These are phyloP conservation scores for Didymosphaeria variabile DNA, from an alignment of 2,329 filamentous ascomycete genomes.

Conservation along the genomic window DNA sequence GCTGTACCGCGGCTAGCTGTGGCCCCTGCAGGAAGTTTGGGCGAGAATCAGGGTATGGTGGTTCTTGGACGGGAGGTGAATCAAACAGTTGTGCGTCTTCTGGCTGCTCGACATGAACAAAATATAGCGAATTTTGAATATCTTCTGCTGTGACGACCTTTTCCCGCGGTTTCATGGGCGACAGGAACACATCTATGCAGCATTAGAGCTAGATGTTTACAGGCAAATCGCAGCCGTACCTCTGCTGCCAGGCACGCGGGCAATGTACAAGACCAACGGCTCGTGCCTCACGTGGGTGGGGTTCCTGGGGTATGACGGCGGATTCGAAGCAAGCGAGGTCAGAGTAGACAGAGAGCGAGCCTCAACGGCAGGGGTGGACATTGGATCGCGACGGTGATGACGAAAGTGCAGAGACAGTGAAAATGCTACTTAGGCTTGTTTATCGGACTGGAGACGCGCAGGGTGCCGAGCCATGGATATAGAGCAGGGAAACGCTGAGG, in stretches of 20 bases:
- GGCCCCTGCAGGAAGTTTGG: constrained; percentile 20
- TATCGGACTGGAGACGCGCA: constrained; percentile 12
- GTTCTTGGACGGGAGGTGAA: constrained; percentile 24
- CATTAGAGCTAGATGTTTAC: constrained; percentile 26
- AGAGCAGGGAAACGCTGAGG: constrained; percentile 31
- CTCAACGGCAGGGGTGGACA: constrained; percentile 65
- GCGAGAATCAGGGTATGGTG: constrained; percentile 22
- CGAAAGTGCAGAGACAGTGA: constrained; percentile 12
- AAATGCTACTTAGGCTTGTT: constrained; percentile 24
- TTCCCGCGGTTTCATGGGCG: constrained; percentile 84
- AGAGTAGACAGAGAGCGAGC: constrained; percentile 84
- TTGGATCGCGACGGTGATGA: constrained; percentile 26
- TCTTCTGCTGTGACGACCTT: constrained; percentile 91
- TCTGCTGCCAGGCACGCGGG: constrained; percentile 88
- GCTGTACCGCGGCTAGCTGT: constrained; percentile 34
- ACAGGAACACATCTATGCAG: constrained; percentile 82
- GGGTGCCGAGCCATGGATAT: constrained; percentile 24
- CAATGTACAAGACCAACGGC: constrained; percentile 87
- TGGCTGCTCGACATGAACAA: constrained; percentile 79
- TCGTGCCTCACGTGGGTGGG: constrained; percentile 74
- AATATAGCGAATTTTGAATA: constrained; percentile 88
- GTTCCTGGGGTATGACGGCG: constrained; percentile 83
- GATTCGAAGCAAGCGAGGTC: constrained; percentile 82
- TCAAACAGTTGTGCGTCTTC: constrained; percentile 56
- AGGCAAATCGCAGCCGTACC: constrained; percentile 61